Percentiles rank a stretch among this genome's conserved stretches.
Conservation (phyloP, 129 eudicot genomes). For the Helianthus annuus region DNA sequence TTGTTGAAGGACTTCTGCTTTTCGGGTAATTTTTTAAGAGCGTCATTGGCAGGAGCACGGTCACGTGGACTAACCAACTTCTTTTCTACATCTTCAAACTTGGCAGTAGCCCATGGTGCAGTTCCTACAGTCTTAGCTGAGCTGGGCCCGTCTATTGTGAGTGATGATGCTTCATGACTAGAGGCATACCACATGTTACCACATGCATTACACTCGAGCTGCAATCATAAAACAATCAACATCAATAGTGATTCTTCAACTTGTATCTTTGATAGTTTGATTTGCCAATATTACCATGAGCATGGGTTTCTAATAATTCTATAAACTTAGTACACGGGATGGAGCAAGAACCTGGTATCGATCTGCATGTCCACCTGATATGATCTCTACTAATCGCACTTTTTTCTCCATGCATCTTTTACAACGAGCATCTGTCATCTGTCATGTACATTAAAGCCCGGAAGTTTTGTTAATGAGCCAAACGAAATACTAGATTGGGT, state of each 20-base stretch:
- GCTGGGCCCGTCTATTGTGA: conserved; percentile 75
- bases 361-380: conserved; percentile 79
- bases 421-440: conserved; percentile 99
- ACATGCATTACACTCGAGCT: conserved; percentile 82
- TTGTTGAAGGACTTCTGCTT: conserved; percentile 66
- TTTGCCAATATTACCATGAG: not conserved
- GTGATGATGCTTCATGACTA: conserved; percentile 69
- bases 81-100: conserved; percentile 85
- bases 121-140: conserved; percentile 57
- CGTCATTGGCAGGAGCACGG: conserved; percentile 35
- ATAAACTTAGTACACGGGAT: not conserved
- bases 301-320: not conserved
- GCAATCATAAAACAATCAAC: conserved; percentile 27
- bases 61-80: conserved; percentile 73
- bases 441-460: conserved; percentile 14
- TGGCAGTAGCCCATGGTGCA: conserved; percentile 86
- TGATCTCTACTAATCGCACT: conserved; percentile 75
- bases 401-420: conserved; percentile 79
- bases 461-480: not conserved
- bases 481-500: not conserved
- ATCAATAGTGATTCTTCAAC: not conserved
- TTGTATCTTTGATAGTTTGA: not conserved
- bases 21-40: conserved; percentile 59
- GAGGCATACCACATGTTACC: conserved; percentile 92
- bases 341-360: conserved; percentile 69